Percentiles rank a stretch among this genome's conserved stretches.
Evolutionary conservation across 2,329 filamentous ascomycete species (phyloP).

Genomic region (Botryotinia globosa): DNA sequence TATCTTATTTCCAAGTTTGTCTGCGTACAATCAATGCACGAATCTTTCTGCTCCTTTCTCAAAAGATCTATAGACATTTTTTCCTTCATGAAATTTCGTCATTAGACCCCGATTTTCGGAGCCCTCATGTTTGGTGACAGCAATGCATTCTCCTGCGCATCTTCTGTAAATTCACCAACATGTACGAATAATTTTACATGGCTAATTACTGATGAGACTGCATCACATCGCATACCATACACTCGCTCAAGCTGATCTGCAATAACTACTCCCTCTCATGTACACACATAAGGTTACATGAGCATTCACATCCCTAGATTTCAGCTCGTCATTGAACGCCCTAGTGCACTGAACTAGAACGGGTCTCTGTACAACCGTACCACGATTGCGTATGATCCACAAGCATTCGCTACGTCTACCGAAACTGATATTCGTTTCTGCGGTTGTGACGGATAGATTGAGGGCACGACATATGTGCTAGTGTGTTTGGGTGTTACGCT

Average conservation of each 20-base stretch:
- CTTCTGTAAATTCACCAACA: background rate
- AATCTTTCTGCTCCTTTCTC: background rate
- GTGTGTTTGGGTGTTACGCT: background rate
- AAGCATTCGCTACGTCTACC: background rate
- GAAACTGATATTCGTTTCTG: background rate
- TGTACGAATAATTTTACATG: background rate
- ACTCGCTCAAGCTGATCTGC: background rate
- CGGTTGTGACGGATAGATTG: rapidly evolving
- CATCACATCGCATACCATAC: background rate
- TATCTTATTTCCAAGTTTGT: background rate
- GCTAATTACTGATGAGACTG: background rate
- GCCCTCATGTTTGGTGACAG: background rate
- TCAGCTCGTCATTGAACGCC: background rate
- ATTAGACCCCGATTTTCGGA: background rate
- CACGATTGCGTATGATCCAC: background rate
- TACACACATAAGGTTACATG: background rate
- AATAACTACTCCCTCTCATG: background rate
- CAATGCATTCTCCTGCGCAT: background rate
- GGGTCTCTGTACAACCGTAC: no score
- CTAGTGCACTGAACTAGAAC: background rate
- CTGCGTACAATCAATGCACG: background rate
- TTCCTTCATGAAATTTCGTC: background rate
- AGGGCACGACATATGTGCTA: background rate
- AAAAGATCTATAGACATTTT: background rate
- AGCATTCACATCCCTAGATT: background rate